Conservation (phyloP, 2,329 filamentous ascomycete genomes). For the Albifimbria verrucaria region DNA sequence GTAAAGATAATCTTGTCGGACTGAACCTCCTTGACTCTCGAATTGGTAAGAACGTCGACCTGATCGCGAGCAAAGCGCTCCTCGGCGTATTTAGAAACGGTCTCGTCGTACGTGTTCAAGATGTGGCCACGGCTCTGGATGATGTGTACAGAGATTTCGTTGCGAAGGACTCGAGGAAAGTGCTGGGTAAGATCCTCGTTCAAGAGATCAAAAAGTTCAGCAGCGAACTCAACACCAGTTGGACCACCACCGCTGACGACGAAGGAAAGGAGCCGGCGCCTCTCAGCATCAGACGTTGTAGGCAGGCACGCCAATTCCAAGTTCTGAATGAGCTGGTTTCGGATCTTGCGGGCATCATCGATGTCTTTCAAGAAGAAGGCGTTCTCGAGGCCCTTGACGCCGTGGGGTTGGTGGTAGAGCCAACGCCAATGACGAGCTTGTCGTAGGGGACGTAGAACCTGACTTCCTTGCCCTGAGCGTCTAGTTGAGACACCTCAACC, state of each 20-base stretch:
- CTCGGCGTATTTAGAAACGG: conserved; percentile 88
- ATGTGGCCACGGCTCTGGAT: conserved; percentile 95
- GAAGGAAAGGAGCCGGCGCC: conserved; percentile 84
- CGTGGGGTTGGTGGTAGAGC: conserved; percentile 90
- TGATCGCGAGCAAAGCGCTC: conserved; percentile 86
- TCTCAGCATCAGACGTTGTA: conserved; percentile 84
- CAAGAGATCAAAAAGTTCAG: conserved; percentile 90
- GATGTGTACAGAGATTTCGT: conserved; percentile 95
- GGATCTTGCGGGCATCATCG: conserved; percentile 83
- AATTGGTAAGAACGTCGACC: conserved; percentile 88
- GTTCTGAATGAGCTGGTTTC: conserved; percentile 84
- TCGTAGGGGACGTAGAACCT: conserved; percentile 96
- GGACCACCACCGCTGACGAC: conserved; percentile 95
- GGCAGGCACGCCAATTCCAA: conserved; percentile 90
- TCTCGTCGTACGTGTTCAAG: conserved; percentile 96
- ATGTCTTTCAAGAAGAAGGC: conserved; percentile 96
- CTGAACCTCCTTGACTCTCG: conserved; percentile 85
- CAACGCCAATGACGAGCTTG: conserved; percentile 89
- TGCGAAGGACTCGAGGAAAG: conserved; percentile 88
- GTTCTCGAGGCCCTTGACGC: conserved; percentile 90
- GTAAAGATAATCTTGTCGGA: conserved; percentile 84
- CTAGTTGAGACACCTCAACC: conserved; percentile 77
- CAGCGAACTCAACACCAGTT: conserved; percentile 96
- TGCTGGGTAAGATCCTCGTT: conserved; percentile 86
- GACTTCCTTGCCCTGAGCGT: conserved; percentile 67